Percentiles rank a stretch among this genome's conserved stretches.
Evolutionary conservation across 2,329 filamentous ascomycete species (phyloP).

Genomic region (Colletotrichum noveboracense): DNA sequence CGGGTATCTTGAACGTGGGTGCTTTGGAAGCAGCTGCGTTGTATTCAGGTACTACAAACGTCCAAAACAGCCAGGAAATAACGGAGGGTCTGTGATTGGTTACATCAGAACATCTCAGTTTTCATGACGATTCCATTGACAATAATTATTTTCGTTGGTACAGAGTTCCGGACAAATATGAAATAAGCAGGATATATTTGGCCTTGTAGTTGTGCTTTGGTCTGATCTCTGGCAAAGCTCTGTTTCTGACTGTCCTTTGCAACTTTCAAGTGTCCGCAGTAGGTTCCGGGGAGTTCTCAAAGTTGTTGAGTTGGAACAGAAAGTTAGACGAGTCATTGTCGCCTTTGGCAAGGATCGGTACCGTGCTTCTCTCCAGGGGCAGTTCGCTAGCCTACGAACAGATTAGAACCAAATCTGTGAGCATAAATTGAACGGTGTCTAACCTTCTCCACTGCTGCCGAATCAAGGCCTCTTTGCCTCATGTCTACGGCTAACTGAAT

Average conservation of each 20-base stretch:
- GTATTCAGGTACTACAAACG: not conserved
- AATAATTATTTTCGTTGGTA: not conserved
- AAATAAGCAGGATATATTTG: not conserved
- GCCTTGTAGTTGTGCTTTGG: not conserved
- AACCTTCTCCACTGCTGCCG: constrained; percentile 28
- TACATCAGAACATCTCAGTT: not conserved
- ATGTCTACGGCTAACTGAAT: constrained; percentile 73
- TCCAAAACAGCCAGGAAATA: not conserved
- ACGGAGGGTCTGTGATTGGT: not conserved
- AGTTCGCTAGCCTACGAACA: not conserved
- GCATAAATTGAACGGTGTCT: rapidly evolving
- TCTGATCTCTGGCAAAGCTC: rapidly evolving
- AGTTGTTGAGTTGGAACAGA: not conserved
- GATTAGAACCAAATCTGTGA: not conserved
- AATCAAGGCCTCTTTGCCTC: constrained; percentile 38
- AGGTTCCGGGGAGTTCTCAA: not conserved
- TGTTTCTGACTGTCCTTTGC: not conserved
- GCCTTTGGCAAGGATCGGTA: not conserved
- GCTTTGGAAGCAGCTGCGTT: not conserved
- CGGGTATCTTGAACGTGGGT: not conserved
- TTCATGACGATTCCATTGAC: not conserved
- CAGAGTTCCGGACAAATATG: not conserved
- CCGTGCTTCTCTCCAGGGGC: not conserved
- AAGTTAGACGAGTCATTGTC: not conserved
- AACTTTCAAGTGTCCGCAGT: not conserved